Conservation (phyloP, 768 basidiomycete species). For the Crucibulum laeve region DNA sequence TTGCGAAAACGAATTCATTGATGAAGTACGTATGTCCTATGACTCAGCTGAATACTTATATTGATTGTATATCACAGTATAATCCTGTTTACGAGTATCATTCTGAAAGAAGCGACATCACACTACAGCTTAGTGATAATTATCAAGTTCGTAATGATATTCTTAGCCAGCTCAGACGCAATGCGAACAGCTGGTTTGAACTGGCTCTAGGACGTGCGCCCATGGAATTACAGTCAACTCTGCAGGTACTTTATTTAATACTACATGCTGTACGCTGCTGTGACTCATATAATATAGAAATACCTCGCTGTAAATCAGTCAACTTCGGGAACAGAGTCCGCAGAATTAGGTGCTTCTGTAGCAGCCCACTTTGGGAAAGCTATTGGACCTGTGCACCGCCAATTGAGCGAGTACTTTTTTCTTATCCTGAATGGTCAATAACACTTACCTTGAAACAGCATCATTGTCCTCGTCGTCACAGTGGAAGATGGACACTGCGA, state of each 20-base stretch:
- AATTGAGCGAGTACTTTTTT: constrained; percentile 50
- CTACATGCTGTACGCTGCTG: constrained; percentile 3
- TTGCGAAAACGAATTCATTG: constrained; percentile 85
- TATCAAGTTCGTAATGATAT: constrained; percentile 85
- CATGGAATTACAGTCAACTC: constrained; percentile 85
- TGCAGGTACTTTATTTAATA: constrained; percentile 57
- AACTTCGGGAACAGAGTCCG: constrained; percentile 61
- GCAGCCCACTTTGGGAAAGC: constrained; percentile 84
- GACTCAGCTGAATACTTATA: not conserved
- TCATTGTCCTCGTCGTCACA: constrained; percentile 50
- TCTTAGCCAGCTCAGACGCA: constrained; percentile 64
- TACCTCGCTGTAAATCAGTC: constrained; percentile 80
- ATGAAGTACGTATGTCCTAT: constrained; percentile 60
- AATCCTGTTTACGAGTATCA: constrained; percentile 82
- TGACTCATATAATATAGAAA: constrained; percentile 47
- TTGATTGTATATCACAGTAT: constrained; percentile 48
- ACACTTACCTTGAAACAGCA: constrained; percentile 27
- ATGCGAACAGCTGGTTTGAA: constrained; percentile 82
- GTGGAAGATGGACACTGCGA: constrained; percentile 79
- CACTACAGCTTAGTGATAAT: constrained; percentile 79
- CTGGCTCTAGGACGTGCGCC: constrained; percentile 85
- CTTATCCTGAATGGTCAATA: not conserved
- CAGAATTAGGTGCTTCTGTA: constrained; percentile 88
- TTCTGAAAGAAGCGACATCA: constrained; percentile 73
- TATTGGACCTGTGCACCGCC: constrained; percentile 72